Evolutionary conservation across 768 basidiomycete species (phyloP).

Genomic region (Udeniomyces megalosporus): DNA sequence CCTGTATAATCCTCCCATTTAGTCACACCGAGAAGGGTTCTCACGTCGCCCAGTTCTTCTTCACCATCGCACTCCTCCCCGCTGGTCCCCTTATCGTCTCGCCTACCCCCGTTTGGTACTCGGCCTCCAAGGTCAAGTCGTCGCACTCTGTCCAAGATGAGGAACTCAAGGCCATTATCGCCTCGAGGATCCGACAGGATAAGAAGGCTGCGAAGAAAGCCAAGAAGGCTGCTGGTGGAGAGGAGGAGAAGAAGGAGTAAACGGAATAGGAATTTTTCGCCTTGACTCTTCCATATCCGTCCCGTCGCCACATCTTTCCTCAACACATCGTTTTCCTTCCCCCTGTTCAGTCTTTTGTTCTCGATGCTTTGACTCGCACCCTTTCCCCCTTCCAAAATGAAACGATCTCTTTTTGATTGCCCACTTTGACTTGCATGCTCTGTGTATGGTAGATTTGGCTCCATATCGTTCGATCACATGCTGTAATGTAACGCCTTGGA

Average conservation of each 20-base stretch:
- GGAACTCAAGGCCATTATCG: constrained; percentile 60
- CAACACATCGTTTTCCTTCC: too few relatives aligned
- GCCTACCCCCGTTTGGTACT: constrained; percentile 81
- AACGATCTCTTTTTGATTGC: too few relatives aligned
- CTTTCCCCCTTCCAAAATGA: too few relatives aligned
- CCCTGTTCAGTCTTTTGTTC: background rate
- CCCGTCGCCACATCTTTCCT: too few relatives aligned
- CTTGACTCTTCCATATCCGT: too few relatives aligned
- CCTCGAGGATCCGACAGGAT: constrained; percentile 64
- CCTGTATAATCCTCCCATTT: background rate
- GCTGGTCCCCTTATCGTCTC: constrained; percentile 77
- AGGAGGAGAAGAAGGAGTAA: constrained; percentile 13
- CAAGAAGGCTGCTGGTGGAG: constrained; percentile 38
- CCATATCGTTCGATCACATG: too few relatives aligned
- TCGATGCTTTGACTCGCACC: too few relatives aligned
- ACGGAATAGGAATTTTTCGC: too few relatives aligned
- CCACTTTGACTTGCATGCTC: too few relatives aligned
- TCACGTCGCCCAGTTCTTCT: constrained; percentile 88
- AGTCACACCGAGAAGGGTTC: constrained; percentile 36
- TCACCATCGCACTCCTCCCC: constrained; percentile 80
- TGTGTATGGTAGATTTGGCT: too few relatives aligned
- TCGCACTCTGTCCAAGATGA: constrained; percentile 79
- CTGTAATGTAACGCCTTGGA: too few relatives aligned
- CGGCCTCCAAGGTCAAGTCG: constrained; percentile 73
- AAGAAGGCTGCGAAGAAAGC: constrained; percentile 89